phyloP scores from a whole-genome alignment of 225 moss, liverwort and hornwort genomes.

The Physcomitrellopsis africana region DNA sequence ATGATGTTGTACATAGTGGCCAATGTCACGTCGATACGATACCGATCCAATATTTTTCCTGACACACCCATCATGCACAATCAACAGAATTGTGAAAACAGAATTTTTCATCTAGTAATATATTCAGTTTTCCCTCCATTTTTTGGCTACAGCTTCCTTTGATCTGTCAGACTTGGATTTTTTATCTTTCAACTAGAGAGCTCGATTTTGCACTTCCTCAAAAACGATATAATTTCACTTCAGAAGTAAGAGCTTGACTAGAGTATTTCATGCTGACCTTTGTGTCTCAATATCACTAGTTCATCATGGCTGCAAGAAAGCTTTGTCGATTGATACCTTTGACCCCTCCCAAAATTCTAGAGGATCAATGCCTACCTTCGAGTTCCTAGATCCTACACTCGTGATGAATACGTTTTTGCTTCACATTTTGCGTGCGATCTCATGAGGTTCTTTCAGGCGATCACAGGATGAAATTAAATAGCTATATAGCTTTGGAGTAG shows the following conservation, averaged over 20 bases:
- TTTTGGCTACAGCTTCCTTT: too few relatives aligned
- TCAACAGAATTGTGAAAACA: not conserved
- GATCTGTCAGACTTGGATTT: too few relatives aligned
- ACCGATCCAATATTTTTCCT: constrained; percentile 58
- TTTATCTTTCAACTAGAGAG: too few relatives aligned
- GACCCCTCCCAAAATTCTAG: not conserved
- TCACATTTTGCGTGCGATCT: not conserved
- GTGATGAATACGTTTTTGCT: not conserved
- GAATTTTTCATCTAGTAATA: too few relatives aligned
- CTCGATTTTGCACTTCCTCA: too few relatives aligned
- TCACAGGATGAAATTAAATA: not conserved
- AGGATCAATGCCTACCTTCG: not conserved
- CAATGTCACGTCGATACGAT: constrained; percentile 55
- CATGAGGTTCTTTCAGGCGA: not conserved
- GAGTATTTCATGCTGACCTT: too few relatives aligned
- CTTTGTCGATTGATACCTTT: not conserved
- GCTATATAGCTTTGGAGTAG: not conserved
- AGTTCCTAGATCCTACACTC: not conserved
- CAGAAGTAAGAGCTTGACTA: too few relatives aligned
- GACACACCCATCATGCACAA: constrained; percentile 11
- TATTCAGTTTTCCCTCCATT: too few relatives aligned
- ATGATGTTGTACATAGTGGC: constrained; percentile 65
- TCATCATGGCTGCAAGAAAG: too few relatives aligned
- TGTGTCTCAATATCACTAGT: too few relatives aligned
- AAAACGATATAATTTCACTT: too few relatives aligned